Percentiles rank a stretch among this genome's conserved stretches.
These are phyloP conservation scores for Fagopyrum homotropicum DNA, from an alignment of 148 eudicot species.

Conservation along the genomic window DNA sequence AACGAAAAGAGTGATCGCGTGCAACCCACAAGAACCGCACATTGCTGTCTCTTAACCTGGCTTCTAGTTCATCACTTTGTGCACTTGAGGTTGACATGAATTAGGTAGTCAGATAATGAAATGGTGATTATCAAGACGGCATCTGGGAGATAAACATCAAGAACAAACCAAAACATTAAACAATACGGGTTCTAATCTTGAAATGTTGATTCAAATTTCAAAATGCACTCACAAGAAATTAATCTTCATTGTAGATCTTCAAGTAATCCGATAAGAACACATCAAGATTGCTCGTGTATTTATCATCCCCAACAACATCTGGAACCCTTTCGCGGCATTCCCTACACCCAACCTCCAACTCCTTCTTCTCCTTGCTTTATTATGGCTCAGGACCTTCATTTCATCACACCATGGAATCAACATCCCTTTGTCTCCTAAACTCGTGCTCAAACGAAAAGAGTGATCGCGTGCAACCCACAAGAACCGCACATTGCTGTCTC, in stretches of 20 bases:
- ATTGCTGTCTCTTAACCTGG: constrained; percentile 42
- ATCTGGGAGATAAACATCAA: no score
- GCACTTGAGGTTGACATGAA: constrained; percentile 34
- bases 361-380: not conserved
- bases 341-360: not conserved
- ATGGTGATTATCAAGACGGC: no score
- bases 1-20: not conserved
- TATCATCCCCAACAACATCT: not conserved
- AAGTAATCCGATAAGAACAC: not conserved
- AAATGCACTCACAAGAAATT: no score
- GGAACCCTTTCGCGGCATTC: not conserved
- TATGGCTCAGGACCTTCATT: constrained; percentile 11
- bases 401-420: constrained; percentile 21
- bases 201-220: no score
- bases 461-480: constrained; percentile 8
- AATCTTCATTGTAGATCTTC: not conserved
- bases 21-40: constrained; percentile 27
- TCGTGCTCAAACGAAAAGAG: not conserved
- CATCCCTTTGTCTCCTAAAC: constrained; percentile 14
- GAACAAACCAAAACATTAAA: no score
- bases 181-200: no score
- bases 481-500: constrained; percentile 42
- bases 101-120: no score
- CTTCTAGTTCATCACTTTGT: constrained; percentile 51
- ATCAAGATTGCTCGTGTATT: not conserved